Conservation (phyloP, 2,329 filamentous ascomycete species). For the Plectosphaerella sp. region DNA sequence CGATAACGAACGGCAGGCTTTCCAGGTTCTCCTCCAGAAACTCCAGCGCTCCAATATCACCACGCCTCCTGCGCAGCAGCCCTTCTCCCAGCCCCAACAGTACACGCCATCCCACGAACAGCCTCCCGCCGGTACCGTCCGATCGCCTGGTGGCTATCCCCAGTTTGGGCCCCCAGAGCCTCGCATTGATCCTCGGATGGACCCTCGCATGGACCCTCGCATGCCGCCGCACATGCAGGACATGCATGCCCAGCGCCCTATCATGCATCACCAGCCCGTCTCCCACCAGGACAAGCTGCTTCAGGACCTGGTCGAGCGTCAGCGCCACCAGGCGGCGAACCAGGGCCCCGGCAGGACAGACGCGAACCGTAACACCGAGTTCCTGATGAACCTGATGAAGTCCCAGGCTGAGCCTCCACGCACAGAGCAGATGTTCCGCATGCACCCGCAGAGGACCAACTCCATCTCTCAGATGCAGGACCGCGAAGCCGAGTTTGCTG, state of each 20-base stretch:
- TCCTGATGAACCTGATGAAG: constrained; percentile 79
- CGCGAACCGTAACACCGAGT: constrained; percentile 55
- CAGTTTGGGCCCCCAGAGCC: constrained; percentile 36
- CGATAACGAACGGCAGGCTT: constrained; percentile 78
- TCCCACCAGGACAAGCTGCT: constrained; percentile 54
- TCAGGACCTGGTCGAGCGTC: constrained; percentile 51
- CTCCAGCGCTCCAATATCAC: constrained; percentile 57
- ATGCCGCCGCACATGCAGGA: constrained; percentile 41
- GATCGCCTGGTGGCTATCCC: constrained; percentile 45
- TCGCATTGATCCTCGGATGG: constrained; percentile 23
- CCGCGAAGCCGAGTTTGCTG: constrained; percentile 40
- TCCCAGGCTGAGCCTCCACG: constrained; percentile 44
- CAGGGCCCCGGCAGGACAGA: constrained; percentile 44
- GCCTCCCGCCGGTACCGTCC: constrained; percentile 25
- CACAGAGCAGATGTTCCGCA: constrained; percentile 49
- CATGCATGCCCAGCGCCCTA: constrained; percentile 44
- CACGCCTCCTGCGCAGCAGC: constrained; percentile 39
- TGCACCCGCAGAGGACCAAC: constrained; percentile 34
- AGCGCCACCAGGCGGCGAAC: constrained; percentile 52
- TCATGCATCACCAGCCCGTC: constrained; percentile 41
- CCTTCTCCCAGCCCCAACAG: constrained; percentile 37
- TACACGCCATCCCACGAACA: constrained; percentile 17
- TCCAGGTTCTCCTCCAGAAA: constrained; percentile 78
- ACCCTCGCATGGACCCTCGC: too few relatives aligned
- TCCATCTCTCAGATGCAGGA: constrained; percentile 41